Percentiles rank a stretch among this genome's conserved stretches.
Conservation (phyloP, 352 stramenopile species). For the Phytophthora pisi region DNA sequence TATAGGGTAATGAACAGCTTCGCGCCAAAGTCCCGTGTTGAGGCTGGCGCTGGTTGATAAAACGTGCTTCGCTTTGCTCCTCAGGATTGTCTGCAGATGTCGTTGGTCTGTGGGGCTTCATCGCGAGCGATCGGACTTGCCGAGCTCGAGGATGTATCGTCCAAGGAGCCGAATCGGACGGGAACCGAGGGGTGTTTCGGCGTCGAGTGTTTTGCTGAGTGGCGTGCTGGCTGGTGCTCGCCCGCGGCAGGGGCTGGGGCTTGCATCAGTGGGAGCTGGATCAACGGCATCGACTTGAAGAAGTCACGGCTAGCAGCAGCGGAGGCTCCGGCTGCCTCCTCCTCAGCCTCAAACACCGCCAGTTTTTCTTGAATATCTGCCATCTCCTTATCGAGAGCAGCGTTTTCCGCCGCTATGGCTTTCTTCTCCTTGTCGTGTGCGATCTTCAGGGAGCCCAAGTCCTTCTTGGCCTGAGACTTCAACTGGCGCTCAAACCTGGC, state of each 20-base stretch:
- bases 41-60: conserved; percentile 6
- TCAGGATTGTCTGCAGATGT: conserved; percentile 36
- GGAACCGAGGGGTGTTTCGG: conserved; percentile 12
- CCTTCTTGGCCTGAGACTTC: conserved; percentile 61
- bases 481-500: conserved; percentile 58
- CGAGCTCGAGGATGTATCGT: conserved; percentile 34
- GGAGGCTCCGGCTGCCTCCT: conserved; percentile 23
- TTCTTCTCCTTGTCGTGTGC: conserved; percentile 61
- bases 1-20: conserved; percentile 16
- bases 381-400: conserved; percentile 41
- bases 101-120: conserved; percentile 15
- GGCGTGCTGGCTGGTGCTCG: conserved; percentile 24
- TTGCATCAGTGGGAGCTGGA: conserved; percentile 41
- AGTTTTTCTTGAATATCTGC: conserved; percentile 28
- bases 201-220: conserved; percentile 12
- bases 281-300: conserved; percentile 47
- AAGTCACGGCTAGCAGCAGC: conserved; percentile 42
- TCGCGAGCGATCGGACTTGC: conserved; percentile 22
- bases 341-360: conserved; percentile 31
- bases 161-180: conserved; percentile 26
- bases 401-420: conserved; percentile 31
- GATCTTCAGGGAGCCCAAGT: conserved; percentile 48
- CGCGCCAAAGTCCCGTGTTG: background rate
- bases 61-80: conserved; percentile 9
- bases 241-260: conserved; percentile 22